Evolutionary conservation across 257 asterid genomes (phyloP), one percentile per base, ranked within the genome.

Genomic region (Fraxinus pennsylvanica): DNA sequence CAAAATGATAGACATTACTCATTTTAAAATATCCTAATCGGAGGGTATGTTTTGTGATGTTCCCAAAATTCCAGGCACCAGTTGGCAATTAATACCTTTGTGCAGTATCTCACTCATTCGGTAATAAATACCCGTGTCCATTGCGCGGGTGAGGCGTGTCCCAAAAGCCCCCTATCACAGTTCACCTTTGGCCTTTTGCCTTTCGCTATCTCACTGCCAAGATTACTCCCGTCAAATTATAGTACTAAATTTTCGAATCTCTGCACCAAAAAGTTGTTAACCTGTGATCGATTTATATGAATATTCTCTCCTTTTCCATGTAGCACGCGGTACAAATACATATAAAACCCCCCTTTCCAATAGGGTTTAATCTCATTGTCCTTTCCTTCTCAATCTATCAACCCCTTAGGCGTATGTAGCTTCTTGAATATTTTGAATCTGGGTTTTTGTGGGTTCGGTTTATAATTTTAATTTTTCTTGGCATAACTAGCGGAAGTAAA

Each of bases 281-380:
- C n/a, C 12, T 19, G 65, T 1, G 29, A n/a, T n/a, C 66, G 66
- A 57, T 57, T 57, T 57, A n/a, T 21, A 21, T 17, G 66, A 57
- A 57, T 57, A 57, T 57, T 57, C 66, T 57, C 3, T 57, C 66
- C 4, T 57, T 7, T 21, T 9, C 66, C 66, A 7, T 57, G 27
- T 57, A 1, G 5, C 80, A 85, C 91, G 85, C 89, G 89, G 85
- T 88, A 75, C 88, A 82, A 76, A 74, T 74, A 17, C 39, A 80
- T 85, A 86, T 75, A 84, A 88, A 71, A 81, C 68, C 75, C 68
- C 78, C 54, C 72, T 41, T 39, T 63, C 17, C 84, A 6, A 14
- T 85, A 79, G 84, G 85, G 84, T 84, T 84, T 76, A 88, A 76
- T 15, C 52, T 57, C 8, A 15, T 6, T 43, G 52, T 74, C 57